Conservation (phyloP, 768 basidiomycete species). For the Leccinum olivaceopallidum region DNA sequence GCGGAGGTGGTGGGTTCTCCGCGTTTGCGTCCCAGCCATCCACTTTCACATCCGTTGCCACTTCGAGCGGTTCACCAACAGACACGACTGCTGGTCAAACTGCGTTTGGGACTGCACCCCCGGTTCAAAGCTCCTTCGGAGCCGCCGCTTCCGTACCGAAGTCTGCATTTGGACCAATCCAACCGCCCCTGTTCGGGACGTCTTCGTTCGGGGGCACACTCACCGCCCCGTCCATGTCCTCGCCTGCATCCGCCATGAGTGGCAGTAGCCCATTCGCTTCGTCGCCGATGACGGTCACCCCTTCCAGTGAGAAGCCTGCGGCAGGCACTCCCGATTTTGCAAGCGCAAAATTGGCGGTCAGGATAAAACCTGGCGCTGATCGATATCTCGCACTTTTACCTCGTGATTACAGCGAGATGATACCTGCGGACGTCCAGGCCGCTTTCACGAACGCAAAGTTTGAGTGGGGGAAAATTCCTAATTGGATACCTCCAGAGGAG, state of each 20-base stretch:
- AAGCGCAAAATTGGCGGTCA: conserved; percentile 29
- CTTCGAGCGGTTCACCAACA: conserved; percentile 7
- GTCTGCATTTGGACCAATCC: conserved; percentile 20
- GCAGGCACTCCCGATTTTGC: conserved; percentile 36
- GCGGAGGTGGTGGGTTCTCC: conserved; percentile 47
- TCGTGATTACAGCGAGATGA: conserved; percentile 51
- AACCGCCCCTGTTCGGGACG: conserved; percentile 31
- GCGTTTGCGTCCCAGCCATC: conserved; percentile 52
- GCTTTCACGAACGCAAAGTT: conserved; percentile 61
- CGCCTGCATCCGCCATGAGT: conserved; percentile 24
- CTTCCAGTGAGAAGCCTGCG: conserved; percentile 22
- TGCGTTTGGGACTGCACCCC: conserved; percentile 19
- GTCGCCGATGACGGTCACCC: conserved; percentile 26
- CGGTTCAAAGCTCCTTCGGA: conserved; percentile 25
- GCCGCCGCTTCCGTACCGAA: conserved; percentile 9
- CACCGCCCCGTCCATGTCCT: conserved; percentile 18
- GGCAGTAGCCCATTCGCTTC: conserved; percentile 26
- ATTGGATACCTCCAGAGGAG: conserved; percentile 70
- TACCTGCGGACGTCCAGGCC: conserved; percentile 51
- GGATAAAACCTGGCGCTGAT: conserved; percentile 47
- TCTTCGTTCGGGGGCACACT: conserved; percentile 18
- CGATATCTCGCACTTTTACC: conserved; percentile 61
- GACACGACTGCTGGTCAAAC: conserved; percentile 18
- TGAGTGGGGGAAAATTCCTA: conserved; percentile 69
- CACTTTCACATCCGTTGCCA: conserved; percentile 35